Base-by-base conservation (phyloP, 192 early-diverging fungal genomes). In the Mortierella hygrophila region DNA sequence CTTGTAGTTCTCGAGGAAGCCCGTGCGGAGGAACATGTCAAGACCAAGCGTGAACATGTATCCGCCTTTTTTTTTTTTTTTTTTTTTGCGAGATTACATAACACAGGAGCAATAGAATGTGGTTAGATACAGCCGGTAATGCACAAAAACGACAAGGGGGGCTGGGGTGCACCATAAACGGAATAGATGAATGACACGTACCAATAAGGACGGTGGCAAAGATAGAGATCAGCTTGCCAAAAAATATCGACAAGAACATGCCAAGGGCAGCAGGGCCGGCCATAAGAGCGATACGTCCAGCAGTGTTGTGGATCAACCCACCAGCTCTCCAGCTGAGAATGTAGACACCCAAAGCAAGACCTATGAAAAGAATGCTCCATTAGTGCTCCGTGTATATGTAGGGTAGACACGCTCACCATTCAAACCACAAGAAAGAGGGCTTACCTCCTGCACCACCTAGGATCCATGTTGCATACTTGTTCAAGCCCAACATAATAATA, bases 1-100 rank as follows among this genome's bases (percentile, higher is more conserved):
- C 77, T 79, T 72, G 52, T 79, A 79, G 52, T 79, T 79, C 37
- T 79, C 77, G 69, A 79, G 77, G 49, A 79, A 79, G 7, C 77
- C 77, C 3, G 77, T 79, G n/a, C 77, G 77, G 21, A 79, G 77
- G 40, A 79, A 79, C 77, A 79, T 79, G 40, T 79, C 77, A 21
- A 79, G 68, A 44, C 77, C 77, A 47, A 79, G 47, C 1, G 77
- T 79, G 47, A 79, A 79, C 77, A 79, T 79, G 69, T 79, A 79
- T n/a, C 77, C 77, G 42, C 77, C 77, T 79, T 15, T 32, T 21
- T 15, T 18, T 52, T 20, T 20, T 40, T 52, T 78, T n/a, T 32
- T 21, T 15, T 18, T 52, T 20, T 20, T 52, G 38, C 3, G 16
- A 8, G 16, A 32, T n/a, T 40, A 5, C 20, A 52, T 13, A 54